Conservation (phyloP, 345 rosid genomes). For the Lagerstroemia speciosa region DNA sequence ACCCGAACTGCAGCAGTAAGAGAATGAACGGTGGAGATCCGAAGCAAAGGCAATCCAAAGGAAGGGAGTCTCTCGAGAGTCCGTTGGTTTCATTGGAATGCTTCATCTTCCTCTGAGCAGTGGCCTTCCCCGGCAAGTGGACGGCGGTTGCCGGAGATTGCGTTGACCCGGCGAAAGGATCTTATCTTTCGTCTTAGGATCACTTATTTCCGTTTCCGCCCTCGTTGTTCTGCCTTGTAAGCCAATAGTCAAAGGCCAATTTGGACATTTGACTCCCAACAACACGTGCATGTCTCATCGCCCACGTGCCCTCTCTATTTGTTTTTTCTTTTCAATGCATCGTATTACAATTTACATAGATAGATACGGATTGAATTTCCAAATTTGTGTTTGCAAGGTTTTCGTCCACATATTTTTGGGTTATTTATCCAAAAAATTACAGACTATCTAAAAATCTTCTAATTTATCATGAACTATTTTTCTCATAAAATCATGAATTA, state of each 20-base stretch:
- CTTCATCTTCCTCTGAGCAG: slow-evolving; percentile 9
- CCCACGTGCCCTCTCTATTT: too few species aligned
- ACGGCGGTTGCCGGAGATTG: not conserved
- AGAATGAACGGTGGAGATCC: not conserved
- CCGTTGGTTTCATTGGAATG: slow-evolving; percentile 11
- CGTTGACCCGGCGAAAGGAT: not conserved
- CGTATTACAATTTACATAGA: too few species aligned
- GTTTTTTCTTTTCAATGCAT: too few species aligned
- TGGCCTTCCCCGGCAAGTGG: not conserved
- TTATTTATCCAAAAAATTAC: too few species aligned
- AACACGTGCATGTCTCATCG: slow-evolving; percentile 1
- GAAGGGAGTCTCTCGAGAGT: slow-evolving; percentile 1
- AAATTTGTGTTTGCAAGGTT: too few species aligned
- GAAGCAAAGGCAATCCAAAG: slow-evolving; percentile 1
- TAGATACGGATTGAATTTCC: too few species aligned
- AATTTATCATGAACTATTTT: too few species aligned
- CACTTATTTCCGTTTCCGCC: not conserved
- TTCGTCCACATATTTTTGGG: too few species aligned
- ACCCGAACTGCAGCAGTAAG: not conserved
- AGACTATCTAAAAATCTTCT: too few species aligned
- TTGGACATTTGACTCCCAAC: not conserved
- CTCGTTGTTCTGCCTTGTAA: not conserved
- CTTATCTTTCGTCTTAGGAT: too few species aligned
- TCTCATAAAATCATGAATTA: too few species aligned
- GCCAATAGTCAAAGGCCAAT: slow-evolving; percentile 1